Percentiles rank a stretch among this genome's conserved stretches.
Evolutionary conservation across 2,329 filamentous ascomycete species (phyloP).

Genomic region (Trichoderma atroviride): DNA sequence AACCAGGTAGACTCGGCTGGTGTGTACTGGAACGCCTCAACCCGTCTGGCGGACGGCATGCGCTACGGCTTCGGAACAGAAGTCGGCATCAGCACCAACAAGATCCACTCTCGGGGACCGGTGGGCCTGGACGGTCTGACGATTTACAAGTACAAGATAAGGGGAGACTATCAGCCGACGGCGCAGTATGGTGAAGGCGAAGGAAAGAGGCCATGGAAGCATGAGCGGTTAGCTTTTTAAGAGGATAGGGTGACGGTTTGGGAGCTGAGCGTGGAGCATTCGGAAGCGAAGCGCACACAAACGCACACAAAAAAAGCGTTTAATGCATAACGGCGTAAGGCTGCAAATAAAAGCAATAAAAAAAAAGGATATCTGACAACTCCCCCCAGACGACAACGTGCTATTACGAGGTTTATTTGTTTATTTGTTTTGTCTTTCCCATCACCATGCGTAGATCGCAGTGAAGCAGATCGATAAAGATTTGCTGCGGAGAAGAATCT

Average conservation of each 20-base stretch:
- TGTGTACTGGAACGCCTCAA: conserved; percentile 96
- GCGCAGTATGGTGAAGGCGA: conserved; percentile 70
- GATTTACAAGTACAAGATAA: conserved; percentile 95
- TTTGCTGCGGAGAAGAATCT: conserved; percentile 7
- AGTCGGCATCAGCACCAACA: conserved; percentile 98
- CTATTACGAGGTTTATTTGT: not conserved
- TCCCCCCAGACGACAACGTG: not conserved
- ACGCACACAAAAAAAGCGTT: not conserved
- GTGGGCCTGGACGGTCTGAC: conserved; percentile 93
- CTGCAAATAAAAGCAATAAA: not conserved
- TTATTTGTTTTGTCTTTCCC: conserved; percentile 2
- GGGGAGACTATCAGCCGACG: conserved; percentile 81
- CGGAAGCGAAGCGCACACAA: not conserved
- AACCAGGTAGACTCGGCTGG: conserved; percentile 83
- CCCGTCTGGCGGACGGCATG: conserved; percentile 94
- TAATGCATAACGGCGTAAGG: not conserved
- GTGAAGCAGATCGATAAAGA: conserved; percentile 15
- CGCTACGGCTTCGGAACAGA: conserved; percentile 97
- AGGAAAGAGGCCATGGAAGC: conserved; percentile 61
- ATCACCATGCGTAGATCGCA: conserved; percentile 1
- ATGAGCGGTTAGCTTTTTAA: conserved; percentile 55
- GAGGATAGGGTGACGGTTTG: not conserved
- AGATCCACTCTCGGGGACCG: conserved; percentile 91
- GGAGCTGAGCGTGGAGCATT: not conserved
- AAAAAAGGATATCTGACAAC: not conserved